These are phyloP conservation scores for Strobilomyces confusus DNA, from an alignment of 768 basidiomycete genomes.

Conservation along the genomic window DNA sequence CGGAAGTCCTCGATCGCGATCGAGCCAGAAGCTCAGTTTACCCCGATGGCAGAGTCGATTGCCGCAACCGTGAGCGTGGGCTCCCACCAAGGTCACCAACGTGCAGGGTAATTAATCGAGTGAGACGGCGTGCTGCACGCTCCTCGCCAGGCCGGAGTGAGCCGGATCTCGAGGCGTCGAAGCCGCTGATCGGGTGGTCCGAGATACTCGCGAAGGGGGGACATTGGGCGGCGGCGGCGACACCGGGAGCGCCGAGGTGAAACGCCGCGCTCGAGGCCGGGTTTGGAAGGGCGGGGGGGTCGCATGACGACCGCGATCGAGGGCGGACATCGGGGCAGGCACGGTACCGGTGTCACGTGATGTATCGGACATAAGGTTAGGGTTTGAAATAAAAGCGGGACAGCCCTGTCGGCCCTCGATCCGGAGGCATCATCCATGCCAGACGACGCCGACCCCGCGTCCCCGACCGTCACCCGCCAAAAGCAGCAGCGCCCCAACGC, in stretches of 20 bases:
- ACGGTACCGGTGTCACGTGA: slow-evolving; percentile 23
- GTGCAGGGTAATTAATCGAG: background rate
- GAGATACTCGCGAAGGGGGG: slow-evolving; percentile 15
- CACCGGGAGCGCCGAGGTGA: too few species aligned
- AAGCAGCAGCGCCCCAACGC: slow-evolving; percentile 19
- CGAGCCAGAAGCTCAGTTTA: slow-evolving; percentile 10
- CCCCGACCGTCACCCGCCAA: slow-evolving; percentile 11
- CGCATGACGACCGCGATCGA: slow-evolving; percentile 22
- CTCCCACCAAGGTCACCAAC: background rate
- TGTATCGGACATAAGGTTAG: slow-evolving; percentile 14
- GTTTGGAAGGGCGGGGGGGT: too few species aligned
- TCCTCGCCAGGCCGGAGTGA: slow-evolving; percentile 6
- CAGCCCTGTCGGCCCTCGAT: slow-evolving; percentile 21
- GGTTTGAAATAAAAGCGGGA: slow-evolving; percentile 22
- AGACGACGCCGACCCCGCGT: slow-evolving; percentile 24
- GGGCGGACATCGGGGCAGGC: slow-evolving; percentile 13
- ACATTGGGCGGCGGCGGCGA: too few species aligned
- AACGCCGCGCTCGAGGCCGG: background rate
- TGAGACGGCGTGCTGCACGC: too few species aligned
- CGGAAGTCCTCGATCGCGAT: slow-evolving; percentile 20
- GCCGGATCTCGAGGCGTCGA: slow-evolving; percentile 20
- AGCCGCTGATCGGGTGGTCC: slow-evolving; percentile 18
- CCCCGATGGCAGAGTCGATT: slow-evolving; percentile 3
- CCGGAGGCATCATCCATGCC: slow-evolving; percentile 30
- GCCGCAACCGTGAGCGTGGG: background rate